Conservation (phyloP, 2,329 filamentous ascomycete genomes). For the Escovopsis sp. region DNA sequence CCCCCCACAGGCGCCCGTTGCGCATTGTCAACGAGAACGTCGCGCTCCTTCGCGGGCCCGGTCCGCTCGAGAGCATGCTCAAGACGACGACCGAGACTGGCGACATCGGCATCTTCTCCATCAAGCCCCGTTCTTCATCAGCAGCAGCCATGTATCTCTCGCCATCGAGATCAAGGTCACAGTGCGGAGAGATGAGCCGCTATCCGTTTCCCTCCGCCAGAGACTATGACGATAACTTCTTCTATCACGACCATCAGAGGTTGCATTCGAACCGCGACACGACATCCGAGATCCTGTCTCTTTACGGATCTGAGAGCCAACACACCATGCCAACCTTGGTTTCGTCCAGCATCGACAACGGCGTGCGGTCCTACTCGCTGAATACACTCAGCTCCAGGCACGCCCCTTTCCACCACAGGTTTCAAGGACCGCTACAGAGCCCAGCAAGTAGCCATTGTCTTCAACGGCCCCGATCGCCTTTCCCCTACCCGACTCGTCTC, state of each 20-base stretch:
- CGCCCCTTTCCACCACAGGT: conserved; percentile 32
- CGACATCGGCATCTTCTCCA: conserved; percentile 48
- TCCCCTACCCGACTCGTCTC: conserved; percentile 42
- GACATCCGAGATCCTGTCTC: conserved; percentile 39
- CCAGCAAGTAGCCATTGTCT: conserved; percentile 26
- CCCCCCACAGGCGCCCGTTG: conserved; percentile 23
- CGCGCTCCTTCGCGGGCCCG: conserved; percentile 31
- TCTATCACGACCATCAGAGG: conserved; percentile 27
- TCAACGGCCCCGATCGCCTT: conserved; percentile 43
- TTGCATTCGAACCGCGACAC: conserved; percentile 37
- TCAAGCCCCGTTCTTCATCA: conserved; percentile 19
- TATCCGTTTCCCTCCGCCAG: conserved; percentile 15
- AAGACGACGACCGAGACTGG: conserved; percentile 52
- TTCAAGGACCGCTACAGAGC: conserved; percentile 33
- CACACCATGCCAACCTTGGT: conserved; percentile 28
- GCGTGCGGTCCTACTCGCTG: conserved; percentile 39
- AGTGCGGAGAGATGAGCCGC: conserved; percentile 16
- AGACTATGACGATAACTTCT: conserved; percentile 17
- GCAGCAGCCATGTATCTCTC: conserved; percentile 16
- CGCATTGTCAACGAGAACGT: conserved; percentile 29
- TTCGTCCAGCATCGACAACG: conserved; percentile 29
- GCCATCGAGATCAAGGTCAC: conserved; percentile 14
- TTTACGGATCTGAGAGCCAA: conserved; percentile 38
- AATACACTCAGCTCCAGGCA: conserved; percentile 34
- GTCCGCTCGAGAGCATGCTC: conserved; percentile 47